Conservation (phyloP, 2,329 filamentous ascomycete genomes). For the Talaromyces sp. region DNA sequence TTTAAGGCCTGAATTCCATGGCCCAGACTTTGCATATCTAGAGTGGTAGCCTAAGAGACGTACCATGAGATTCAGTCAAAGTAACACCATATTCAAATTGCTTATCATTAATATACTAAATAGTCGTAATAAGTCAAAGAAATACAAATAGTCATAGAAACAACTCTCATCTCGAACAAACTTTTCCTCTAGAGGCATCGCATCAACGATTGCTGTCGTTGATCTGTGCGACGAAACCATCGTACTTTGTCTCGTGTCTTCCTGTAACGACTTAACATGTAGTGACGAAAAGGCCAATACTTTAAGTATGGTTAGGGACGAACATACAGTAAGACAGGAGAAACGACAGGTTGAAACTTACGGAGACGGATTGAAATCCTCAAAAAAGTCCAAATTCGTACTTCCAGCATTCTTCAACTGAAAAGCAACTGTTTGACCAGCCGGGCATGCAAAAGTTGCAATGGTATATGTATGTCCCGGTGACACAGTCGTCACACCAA, state of each 20-base stretch:
- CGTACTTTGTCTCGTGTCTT: neutral
- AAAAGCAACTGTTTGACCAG: slow-evolving; percentile 51
- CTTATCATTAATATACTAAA: neutral
- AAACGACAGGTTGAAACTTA: slow-evolving; percentile 27
- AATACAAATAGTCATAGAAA: neutral
- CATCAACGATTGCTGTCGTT: neutral
- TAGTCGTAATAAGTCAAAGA: neutral
- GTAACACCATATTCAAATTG: neutral
- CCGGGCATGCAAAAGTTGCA: slow-evolving; percentile 54
- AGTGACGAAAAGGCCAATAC: slow-evolving; percentile 44
- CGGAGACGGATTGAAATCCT: slow-evolving; percentile 59
- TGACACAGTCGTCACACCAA: slow-evolving; percentile 45
- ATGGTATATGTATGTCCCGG: slow-evolving; percentile 57
- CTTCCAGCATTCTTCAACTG: slow-evolving; percentile 51
- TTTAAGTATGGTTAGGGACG: slow-evolving; percentile 24
- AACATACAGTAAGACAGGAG: neutral
- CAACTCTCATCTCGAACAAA: neutral
- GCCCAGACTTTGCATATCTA: neutral
- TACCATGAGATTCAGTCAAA: neutral
- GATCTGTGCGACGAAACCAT: neutral
- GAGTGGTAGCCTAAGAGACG: neutral
- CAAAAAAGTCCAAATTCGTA: slow-evolving; percentile 59
- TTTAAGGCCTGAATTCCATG: neutral
- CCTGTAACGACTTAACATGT: slow-evolving; percentile 31
- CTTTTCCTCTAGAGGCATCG: neutral